Evolutionary conservation across 371 early-diverging fungal species (phyloP), one percentile per base, ranked within the genome.

Genomic region (Mortierella sp.): DNA sequence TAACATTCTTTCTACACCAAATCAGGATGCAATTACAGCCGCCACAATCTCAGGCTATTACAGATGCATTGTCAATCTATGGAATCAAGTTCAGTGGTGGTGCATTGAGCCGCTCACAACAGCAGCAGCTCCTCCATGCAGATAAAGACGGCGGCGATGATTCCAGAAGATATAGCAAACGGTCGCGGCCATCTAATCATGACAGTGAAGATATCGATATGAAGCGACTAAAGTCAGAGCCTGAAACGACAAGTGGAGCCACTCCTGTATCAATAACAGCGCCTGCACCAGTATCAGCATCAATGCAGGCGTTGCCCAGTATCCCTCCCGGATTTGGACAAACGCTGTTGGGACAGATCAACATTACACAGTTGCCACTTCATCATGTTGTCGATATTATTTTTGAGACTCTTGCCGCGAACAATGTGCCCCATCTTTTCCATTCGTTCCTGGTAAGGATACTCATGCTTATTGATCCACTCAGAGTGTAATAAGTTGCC

Each of bases 301-400:
- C 70, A 29, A 22, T 28, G 0, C 56, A 45, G 12, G 34, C 56
- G 26, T 45, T 66, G 26, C 55, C 65, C 12, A 63, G 29, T 19
- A 78, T 80, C 47, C 81, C 81, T 9, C 71, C 81, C 23, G 75
- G 72, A 31, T 80, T 80, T 32, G 81, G 81, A 19, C 68, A 70
- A 42, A 70, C 68, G 4, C 68, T 80, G 7, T 68, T 80, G 5
- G 70, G 81, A 2, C 81, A 75, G 31, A 66, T 80, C 59, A 75
- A 74, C 19, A 74, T 80, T 47, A 80, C 75, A 1, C 75, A 75
- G 26, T 47, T 80, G 8, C 81, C 81, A 12, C 49, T 80, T 12
- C 81, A 80, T 13, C 81, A 80, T 40, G 72, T 80, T 40, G 75
- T 80, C 28, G 81, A 80, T 35, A 70, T 80, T 17, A 80, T 80